Evolutionary conservation across 768 basidiomycete genomes (phyloP), one percentile per base, ranked within the genome.

Genomic region (Boletales sp.): DNA sequence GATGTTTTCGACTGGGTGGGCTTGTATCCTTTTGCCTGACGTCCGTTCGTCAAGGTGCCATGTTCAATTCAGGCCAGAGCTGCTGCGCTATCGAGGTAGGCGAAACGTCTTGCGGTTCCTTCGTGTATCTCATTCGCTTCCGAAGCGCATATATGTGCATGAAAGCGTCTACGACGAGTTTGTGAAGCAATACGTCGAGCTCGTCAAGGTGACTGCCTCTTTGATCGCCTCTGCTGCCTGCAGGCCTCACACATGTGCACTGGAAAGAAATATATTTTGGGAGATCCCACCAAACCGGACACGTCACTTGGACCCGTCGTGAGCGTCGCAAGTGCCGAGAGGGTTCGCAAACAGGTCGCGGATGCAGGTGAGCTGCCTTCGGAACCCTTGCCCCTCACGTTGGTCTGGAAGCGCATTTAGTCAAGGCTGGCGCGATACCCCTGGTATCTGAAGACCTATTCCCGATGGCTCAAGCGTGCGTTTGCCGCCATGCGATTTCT

Each of bases 41-140:
- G 5, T 6, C 25, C 51, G 17, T 6, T 38, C 33, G 18, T 36
- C 2, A 58, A 92, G 90, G 92, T 34, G 86, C 92, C 5, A 85
- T 94, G 71, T 99, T 93, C 76, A 98, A 98, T 69, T 94, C 94
- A 14, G 96, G 96, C 2, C 96, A 99, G 70, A 94, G 92, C 56
- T 98, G 95, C 68, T 97, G 95, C 63, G 83, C 88, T 0, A 74
- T 98, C 52, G 96, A 99, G 75, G 89, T 87, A 53, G 14, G 72
- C 61, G 6, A 33, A 28, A 31, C 37, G 19, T 25, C 37, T 32
- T n/a, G 32, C 14, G 18, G 18, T 25, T 14, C 15, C 25, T 30
- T 33, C 45, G 34, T 15, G 5, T 8, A 1, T 31, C 37, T 17
- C 11, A 14, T 15, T 41, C n/a, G 43, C 21, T 7, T 25, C 15